These are phyloP conservation scores for Alopecurus myosuroides DNA, from an alignment of 176 grass and related monocot genomes.

Conservation along the genomic window DNA sequence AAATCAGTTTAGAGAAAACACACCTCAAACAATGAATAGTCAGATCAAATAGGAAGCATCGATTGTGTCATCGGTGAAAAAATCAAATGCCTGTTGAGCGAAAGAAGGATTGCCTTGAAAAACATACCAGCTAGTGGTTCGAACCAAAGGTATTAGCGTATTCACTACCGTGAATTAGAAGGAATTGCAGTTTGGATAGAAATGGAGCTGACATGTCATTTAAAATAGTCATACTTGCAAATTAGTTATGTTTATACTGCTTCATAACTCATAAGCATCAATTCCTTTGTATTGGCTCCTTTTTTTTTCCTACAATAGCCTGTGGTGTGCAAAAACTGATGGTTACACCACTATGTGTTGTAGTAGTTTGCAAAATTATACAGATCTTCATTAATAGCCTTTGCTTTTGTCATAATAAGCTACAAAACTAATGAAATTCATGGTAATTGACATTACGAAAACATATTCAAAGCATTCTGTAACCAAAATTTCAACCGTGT, in stretches of 20 bases:
- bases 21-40: neutral
- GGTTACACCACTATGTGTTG: neutral
- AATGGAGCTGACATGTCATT: neutral
- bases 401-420: neutral
- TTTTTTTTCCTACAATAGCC: neutral
- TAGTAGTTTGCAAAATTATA: neutral
- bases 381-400: neutral
- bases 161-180: neutral
- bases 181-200: neutral
- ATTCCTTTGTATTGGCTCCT: neutral
- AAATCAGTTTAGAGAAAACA: constrained; percentile 16
- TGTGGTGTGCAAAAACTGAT: neutral
- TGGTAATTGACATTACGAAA: neutral
- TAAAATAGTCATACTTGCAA: constrained; percentile 7
- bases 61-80: neutral
- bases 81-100: neutral
- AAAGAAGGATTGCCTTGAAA: neutral
- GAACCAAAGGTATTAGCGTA: neutral
- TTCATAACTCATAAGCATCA: constrained; percentile 1
- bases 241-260: neutral
- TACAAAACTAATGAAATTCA: neutral
- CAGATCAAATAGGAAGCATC: neutral
- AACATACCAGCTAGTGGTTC: neutral
- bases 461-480: neutral
- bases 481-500: neutral